Evolutionary conservation across 805 yeast species (phyloP), one percentile per base, ranked within the genome.

Genomic region (Wickerhamomyces silvicola): DNA sequence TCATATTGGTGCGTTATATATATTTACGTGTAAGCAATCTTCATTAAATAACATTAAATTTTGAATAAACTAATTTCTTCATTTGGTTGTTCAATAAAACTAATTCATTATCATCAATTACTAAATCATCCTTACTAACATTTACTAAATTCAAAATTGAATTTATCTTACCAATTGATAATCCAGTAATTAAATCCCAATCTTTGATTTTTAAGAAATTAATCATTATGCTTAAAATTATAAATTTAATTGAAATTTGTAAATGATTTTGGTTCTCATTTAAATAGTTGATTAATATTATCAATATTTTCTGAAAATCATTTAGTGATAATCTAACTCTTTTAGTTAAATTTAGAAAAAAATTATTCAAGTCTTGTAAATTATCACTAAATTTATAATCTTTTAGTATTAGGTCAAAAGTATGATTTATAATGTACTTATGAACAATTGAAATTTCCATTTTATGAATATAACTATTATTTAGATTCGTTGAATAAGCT

Each of bases 351-450:
- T 10, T 17, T 2, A 18, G n/a, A 11, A 31, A 11, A 10, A 31
- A 31, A 7, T 5, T 8, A 13, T 27, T 27, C 2, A 35, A 4
- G n/a, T 3, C n/a, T 13, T 15, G 14, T 3, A 23, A 15, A 8
- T 22, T 12, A 28, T 21, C 6, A 22, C 26, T n/a, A n/a, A 9
- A 15, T 11, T 22, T 16, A 21, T 37, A 30, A 22, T 37, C 34
- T 9, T 28, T 22, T 2, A 33, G 10, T 3, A 37, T 20, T 6
- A 33, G 13, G 12, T 30, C 30, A 6, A 33, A 14, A 5, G 35
- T 30, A 22, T 37, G 21, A 13, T 37, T 27, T 5, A 37, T 26
- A 1, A 37, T 11, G 25, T 24, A 37, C 18, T 24, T 37, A 18
- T 25, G 25, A 9, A 37, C 17, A 4, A 34, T 12, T 2, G 35